A percentile compares a stretch with the other conserved stretches of the same genome.
These are phyloP conservation scores for Phytopythium delawarense DNA, from an alignment of 352 stramenopile genomes.

Conservation along the genomic window DNA sequence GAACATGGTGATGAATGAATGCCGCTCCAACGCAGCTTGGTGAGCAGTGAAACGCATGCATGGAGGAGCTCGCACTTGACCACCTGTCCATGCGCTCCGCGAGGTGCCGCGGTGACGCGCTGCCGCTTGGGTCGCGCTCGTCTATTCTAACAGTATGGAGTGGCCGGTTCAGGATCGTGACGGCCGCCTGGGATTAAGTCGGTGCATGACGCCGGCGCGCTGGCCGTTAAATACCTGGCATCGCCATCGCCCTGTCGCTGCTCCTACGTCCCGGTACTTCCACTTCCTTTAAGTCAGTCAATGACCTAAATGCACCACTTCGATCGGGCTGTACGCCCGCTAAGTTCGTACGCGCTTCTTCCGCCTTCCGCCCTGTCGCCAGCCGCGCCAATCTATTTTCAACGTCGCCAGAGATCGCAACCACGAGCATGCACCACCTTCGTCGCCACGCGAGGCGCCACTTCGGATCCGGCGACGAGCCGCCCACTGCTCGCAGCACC, in stretches of 20 bases:
- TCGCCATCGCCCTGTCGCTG: not conserved
- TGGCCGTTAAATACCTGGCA: not conserved
- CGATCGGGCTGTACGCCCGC: not conserved
- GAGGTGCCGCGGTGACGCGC: constrained; percentile 6
- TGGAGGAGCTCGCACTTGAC: not conserved
- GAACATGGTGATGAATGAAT: not conserved
- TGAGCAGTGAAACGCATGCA: constrained; percentile 1
- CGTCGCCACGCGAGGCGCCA: not conserved
- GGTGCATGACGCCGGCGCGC: constrained; percentile 2
- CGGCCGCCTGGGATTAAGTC: not conserved
- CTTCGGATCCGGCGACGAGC: constrained; percentile 1
- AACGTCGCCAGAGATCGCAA: not conserved
- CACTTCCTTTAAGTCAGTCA: not conserved
- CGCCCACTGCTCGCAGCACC: not conserved
- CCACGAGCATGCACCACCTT: constrained; percentile 3
- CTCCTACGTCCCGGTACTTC: not conserved
- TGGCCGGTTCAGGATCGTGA: not conserved
- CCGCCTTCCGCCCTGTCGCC: not conserved
- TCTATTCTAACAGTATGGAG: not conserved
- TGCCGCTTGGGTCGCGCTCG: not conserved
- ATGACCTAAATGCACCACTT: too few species aligned
- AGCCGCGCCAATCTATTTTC: constrained; percentile 5
- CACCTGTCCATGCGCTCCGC: not conserved
- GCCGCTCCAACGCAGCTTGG: not conserved
- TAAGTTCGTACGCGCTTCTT: constrained; percentile 4